A percentile compares a stretch with the other conserved stretches of the same genome.
Evolutionary conservation across 352 stramenopile species (phyloP).

Genomic region (Labyrinthula sp.): DNA sequence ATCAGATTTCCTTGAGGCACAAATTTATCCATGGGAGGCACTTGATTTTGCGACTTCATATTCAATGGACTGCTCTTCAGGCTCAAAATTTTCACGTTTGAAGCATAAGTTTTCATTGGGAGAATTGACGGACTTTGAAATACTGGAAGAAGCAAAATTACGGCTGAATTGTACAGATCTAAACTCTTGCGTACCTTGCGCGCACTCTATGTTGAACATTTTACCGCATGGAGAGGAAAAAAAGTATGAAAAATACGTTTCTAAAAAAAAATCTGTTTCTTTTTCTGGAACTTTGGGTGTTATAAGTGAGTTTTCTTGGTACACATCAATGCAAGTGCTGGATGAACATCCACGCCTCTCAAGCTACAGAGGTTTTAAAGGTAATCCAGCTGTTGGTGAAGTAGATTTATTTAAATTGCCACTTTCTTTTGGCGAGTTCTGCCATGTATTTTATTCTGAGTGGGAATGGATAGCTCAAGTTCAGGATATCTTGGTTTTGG

Average conservation of each 20-base stretch:
- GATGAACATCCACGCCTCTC: conserved; percentile 12
- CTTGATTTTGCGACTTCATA: conserved; percentile 16
- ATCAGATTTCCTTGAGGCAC: conserved; percentile 19
- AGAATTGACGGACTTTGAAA: too few species aligned
- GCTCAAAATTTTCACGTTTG: too few species aligned
- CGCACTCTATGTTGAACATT: conserved; percentile 28
- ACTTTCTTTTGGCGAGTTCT: conserved; percentile 26
- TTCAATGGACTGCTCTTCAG: conserved; percentile 25
- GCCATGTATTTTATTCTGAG: conserved; percentile 5
- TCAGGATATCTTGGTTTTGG: conserved; percentile 1
- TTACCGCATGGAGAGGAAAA: conserved; percentile 13
- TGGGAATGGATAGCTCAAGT: conserved; percentile 12
- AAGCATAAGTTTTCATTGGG: too few species aligned
- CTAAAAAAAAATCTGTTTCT: conserved; percentile 23
- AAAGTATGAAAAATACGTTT: conserved; percentile 24
- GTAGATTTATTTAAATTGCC: conserved; percentile 1
- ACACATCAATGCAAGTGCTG: conserved; percentile 6
- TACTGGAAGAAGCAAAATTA: conserved; percentile 13
- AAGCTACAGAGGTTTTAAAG: conserved; percentile 19
- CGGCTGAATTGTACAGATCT: conserved; percentile 8
- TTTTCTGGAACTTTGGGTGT: conserved; percentile 12
- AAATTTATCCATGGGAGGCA: conserved; percentile 21
- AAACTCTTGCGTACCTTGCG: conserved; percentile 23
- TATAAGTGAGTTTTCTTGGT: conserved; percentile 25
- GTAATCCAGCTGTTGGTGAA: too few species aligned